Percentiles rank a stretch among this genome's conserved stretches.
Evolutionary conservation across 768 basidiomycete genomes (phyloP).

Genomic region (Leucocoprinus leucothites): DNA sequence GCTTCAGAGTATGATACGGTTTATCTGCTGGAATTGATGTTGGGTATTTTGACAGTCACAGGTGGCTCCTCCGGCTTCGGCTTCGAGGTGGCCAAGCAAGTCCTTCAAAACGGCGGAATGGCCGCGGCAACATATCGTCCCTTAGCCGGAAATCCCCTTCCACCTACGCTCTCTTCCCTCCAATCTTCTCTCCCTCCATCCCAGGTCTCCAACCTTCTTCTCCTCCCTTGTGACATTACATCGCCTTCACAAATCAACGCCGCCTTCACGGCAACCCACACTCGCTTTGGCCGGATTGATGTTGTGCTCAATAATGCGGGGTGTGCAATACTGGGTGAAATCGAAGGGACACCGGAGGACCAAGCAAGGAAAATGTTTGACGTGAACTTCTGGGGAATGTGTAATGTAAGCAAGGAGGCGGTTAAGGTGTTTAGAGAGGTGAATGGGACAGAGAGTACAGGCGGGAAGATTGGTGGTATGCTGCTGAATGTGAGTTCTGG

Average conservation of each 20-base stretch:
- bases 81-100: slow-evolving; percentile 8
- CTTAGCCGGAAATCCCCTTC: neutral
- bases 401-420: slow-evolving; percentile 28
- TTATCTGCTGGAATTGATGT: no score
- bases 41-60: no score
- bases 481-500: slow-evolving; percentile 28
- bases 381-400: slow-evolving; percentile 31
- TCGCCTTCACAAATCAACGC: slow-evolving; percentile 24
- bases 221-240: slow-evolving; percentile 38
- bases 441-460: slow-evolving; percentile 16
- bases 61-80: neutral
- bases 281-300: slow-evolving; percentile 39
- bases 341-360: slow-evolving; percentile 33
- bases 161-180: slow-evolving; percentile 30
- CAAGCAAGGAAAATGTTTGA: slow-evolving; percentile 32
- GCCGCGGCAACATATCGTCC: slow-evolving; percentile 41
- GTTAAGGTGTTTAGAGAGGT: slow-evolving; percentile 32
- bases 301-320: slow-evolving; percentile 46
- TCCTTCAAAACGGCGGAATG: slow-evolving; percentile 33
- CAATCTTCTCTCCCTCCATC: slow-evolving; percentile 23
- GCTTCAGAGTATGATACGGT: no score
- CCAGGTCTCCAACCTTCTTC: slow-evolving; percentile 20
- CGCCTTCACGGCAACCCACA: slow-evolving; percentile 31
- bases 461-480: slow-evolving; percentile 21
- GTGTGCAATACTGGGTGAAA: slow-evolving; percentile 26